These are phyloP conservation scores for Nakazawaea wickerhamii DNA, from an alignment of 805 yeast species.

Conservation along the genomic window DNA sequence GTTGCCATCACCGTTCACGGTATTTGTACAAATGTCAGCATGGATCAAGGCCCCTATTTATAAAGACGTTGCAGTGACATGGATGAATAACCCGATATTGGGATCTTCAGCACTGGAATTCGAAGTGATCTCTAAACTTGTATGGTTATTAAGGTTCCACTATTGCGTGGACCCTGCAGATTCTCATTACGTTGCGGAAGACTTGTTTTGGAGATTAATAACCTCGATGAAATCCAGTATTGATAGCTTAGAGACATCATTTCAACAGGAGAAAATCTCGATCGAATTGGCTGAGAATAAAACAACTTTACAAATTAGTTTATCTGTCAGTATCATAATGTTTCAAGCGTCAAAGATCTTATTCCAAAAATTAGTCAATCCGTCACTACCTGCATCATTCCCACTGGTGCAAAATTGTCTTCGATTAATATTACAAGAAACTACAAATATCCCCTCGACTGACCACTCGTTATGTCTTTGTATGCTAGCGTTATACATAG, in stretches of 20 bases:
- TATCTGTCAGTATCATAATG: conserved; percentile 5
- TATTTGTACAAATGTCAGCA: conserved; percentile 26
- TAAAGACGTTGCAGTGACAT: conserved; percentile 20
- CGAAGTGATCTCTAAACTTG: conserved; percentile 32
- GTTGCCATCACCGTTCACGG: conserved; percentile 37
- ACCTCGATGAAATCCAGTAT: conserved; percentile 5
- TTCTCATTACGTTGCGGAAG: conserved; percentile 1
- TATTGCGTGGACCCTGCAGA: conserved; percentile 6
- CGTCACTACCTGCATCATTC: conserved; percentile 2
- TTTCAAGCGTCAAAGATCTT: conserved; percentile 11
- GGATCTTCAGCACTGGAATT: conserved; percentile 34
- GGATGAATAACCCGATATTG: conserved; percentile 38
- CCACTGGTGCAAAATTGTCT: conserved; percentile 10
- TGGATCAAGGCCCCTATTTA: conserved; percentile 26
- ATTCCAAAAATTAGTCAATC: conserved; percentile 11
- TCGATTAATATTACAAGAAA: not conserved
- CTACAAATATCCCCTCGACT: conserved; percentile 1
- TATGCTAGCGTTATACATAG: conserved; percentile 9
- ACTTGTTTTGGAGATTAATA: conserved; percentile 11
- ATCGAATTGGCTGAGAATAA: not conserved
- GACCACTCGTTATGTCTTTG: conserved; percentile 12
- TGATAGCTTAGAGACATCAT: conserved; percentile 3
- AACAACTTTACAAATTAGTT: not conserved
- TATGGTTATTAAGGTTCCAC: conserved; percentile 28
- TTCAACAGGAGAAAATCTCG: not conserved